Evolutionary conservation across 2,329 filamentous ascomycete species (phyloP), one percentile per base, ranked within the genome.

Genomic region (Hypocrella siamensis): DNA sequence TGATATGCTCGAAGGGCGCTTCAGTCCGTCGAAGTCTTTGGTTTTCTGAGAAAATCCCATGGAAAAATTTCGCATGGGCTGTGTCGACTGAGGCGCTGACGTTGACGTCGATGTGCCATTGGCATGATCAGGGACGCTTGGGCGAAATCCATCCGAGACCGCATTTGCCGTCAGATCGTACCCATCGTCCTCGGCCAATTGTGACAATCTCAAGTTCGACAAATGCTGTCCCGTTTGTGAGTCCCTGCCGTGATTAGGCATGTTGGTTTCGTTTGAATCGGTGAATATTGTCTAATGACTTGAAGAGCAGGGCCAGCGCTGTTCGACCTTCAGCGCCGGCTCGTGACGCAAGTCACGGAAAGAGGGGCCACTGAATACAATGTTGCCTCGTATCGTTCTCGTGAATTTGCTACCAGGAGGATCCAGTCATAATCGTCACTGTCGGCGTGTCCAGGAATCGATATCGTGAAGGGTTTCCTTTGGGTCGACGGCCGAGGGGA

Each of bases 101-200:
- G 46, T 38, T 30, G 46, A 35, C 27, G 43, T 7, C 12, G 15
- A 11, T 15, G 26, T 12, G n/a, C 12, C 27, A 17, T 24, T 28
- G 16, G 16, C 11, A 12, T 11, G 10, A 17, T 28, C 5, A 11
- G 28, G 18, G 9, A 30, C 16, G 10, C 27, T 26, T 17, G 63
- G 64, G 35, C 63, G 54, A 41, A 65, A 68, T 31, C 65, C 65
- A 43, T 70, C 65, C 12, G 67, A 61, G 35, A 74, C 59, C 31
- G 59, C 57, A 50, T 65, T 57, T 18, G 60, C 64, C 30, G 53
- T 53, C 45, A 68, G 42, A 40, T 63, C 62, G 36, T 66, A 68
- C 27, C 67, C 62, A 38, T 61, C 56, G 31, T 49, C 52, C 30
- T 40, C 40, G 16, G 58, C 60, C 31, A 53, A 38, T 40, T 56